Evolutionary conservation across 129 eudicot species (phyloP).

Genomic region (Escallonia rubra): DNA sequence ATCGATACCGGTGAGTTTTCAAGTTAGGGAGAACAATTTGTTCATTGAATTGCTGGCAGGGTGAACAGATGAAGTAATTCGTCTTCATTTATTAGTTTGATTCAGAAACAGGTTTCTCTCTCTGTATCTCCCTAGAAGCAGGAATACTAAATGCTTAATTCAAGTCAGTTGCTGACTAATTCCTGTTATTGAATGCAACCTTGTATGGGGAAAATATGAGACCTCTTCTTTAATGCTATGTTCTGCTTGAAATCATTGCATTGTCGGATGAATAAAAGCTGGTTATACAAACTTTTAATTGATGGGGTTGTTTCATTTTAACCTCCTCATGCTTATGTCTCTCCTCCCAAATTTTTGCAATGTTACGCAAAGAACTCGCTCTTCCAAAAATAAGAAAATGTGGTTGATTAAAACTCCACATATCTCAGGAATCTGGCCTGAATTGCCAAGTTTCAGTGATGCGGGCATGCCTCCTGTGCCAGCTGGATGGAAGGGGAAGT

Average conservation of each 20-base stretch:
- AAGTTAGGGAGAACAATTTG: conserved; percentile 2
- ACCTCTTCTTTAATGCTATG: conserved; percentile 11
- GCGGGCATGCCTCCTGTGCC: conserved; percentile 81
- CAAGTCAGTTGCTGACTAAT: conserved; percentile 3
- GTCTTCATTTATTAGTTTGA: conserved; percentile 7
- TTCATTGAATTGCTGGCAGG: conserved; percentile 15
- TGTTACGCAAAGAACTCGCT: neutral
- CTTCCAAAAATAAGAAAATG: conserved; percentile 6
- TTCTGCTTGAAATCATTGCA: too few species aligned
- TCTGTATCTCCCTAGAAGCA: too few species aligned
- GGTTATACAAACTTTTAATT: too few species aligned
- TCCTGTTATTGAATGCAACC: conserved; percentile 1
- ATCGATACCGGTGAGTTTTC: conserved; percentile 67
- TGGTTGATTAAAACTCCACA: neutral
- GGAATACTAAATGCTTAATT: too few species aligned
- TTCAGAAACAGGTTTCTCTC: neutral
- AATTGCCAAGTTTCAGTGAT: conserved; percentile 79
- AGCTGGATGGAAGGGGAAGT: conserved; percentile 71
- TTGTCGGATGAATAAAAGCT: too few species aligned
- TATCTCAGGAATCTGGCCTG: conserved; percentile 87
- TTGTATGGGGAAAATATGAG: neutral
- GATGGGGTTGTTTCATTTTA: too few species aligned
- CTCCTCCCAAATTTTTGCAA: too few species aligned
- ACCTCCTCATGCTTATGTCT: too few species aligned
- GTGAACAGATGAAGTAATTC: conserved; percentile 10